A percentile compares a stretch with the other conserved stretches of the same genome.
These are phyloP conservation scores for Exophiala viscosa DNA, from an alignment of 2,329 filamentous ascomycete species.

Conservation along the genomic window DNA sequence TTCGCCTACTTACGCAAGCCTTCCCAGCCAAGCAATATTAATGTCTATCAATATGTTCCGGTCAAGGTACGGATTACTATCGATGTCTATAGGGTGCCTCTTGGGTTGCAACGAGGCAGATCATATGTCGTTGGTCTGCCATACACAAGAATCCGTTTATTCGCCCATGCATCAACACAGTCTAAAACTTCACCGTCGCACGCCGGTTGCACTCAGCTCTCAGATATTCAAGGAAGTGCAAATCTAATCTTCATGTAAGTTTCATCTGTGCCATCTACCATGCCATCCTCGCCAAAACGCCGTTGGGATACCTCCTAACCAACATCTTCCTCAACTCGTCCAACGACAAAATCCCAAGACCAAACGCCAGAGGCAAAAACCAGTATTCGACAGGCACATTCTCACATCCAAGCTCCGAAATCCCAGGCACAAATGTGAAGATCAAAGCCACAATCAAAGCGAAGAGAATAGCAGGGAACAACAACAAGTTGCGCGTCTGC, in stretches of 20 bases:
- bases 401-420: slow-evolving; percentile 61
- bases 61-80: too few relatives aligned
- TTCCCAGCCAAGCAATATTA: too few relatives aligned
- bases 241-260: neutral
- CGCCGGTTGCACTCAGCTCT: too few relatives aligned
- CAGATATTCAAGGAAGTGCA: too few relatives aligned
- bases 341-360: slow-evolving; percentile 58
- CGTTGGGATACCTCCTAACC: slow-evolving; percentile 57
- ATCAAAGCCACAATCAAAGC: slow-evolving; percentile 66
- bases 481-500: slow-evolving; percentile 61
- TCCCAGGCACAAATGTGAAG: slow-evolving; percentile 60
- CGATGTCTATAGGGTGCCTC: too few relatives aligned
- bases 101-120: too few relatives aligned
- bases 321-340: slow-evolving; percentile 65
- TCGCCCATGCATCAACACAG: too few relatives aligned
- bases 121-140: too few relatives aligned
- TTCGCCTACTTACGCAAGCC: too few relatives aligned
- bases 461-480: slow-evolving; percentile 69
- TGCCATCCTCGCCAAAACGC: slow-evolving; percentile 57
- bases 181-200: too few relatives aligned
- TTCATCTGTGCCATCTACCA: slow-evolving; percentile 48
- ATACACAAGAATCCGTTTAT: too few relatives aligned
- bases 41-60: too few relatives aligned
- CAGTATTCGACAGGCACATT: slow-evolving; percentile 69
- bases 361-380: slow-evolving; percentile 73